Evolutionary conservation across 2,329 filamentous ascomycete species (phyloP), one percentile per base, ranked within the genome.

Genomic region (Ascochyta pisi): DNA sequence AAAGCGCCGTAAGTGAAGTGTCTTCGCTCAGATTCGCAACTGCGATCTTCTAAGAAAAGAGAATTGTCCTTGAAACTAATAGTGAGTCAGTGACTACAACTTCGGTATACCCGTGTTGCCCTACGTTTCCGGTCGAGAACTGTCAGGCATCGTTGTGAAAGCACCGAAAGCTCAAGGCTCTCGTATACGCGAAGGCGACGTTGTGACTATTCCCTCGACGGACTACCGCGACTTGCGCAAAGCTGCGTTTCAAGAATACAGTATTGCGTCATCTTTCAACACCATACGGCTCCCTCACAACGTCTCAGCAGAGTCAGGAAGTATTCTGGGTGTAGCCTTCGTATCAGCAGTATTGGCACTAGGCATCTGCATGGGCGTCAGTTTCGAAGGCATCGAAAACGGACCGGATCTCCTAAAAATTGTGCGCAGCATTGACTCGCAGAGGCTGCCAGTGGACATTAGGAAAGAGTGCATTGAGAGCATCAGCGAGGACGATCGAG

Each of bases 171-270:
- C 68, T 22, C 15, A 29, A 10, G 68, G 70, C 19, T 81, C 80
- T 2, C 81, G 86, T 44, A 77, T 90, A 22, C 78, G 79, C 47
- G 34, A 62, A 31, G 68, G 68, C 26, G 68, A 71, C 31, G 16
- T 68, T 31, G 77, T 80, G 9, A 81, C 89, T 31, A 84, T 85
- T n/a, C 86, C 89, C 13, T 90, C 88, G 0, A 91, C 89, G 27
- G 89, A 91, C 74, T 91, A 91, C 67, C 83, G 89, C 15, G 89
- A 91, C 65, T 79, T 86, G 19, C 82, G 89, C 31, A 91, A 91
- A 72, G 87, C 87, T 1, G 86, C 87, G 1, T 91, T 87, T 68
- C 89, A 91, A 71, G 79, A 90, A 68, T 91, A 89, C 62, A 84
- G 85, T 16, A 80, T 90, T 4, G 83, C 86, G 0, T 85, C 83